Base-by-base conservation (phyloP, 352 stramenopile genomes). In the Phytophthora quininea region DNA sequence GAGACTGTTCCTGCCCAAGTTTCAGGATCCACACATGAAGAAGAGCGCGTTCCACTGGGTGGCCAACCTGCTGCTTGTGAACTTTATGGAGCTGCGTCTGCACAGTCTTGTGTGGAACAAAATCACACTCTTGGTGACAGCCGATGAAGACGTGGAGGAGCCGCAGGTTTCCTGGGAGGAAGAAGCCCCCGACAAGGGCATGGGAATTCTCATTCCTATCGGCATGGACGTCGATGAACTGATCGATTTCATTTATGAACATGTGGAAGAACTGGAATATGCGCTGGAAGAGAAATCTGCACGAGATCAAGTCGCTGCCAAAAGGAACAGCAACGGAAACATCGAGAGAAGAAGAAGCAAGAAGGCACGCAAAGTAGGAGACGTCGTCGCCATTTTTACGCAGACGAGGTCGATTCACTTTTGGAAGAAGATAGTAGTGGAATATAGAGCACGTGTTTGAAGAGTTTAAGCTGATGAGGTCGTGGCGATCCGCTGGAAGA, bases 31-130 rank as follows among this genome's bases (percentile, higher is more conserved):
- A 0, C 71, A 89, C 31, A 76, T 88, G 66, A 86, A 80, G 42
- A 76, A 76, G 35, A 77, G 71, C 47, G 84, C 84, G 35, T 95
- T 91, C 58, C 78, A 84, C 54, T 93, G 88, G 85, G 77, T 95
- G 42, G 88, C 84, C 15, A 91, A 91, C 58, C 66, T 89, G 4
- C 60, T 95, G n/a, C 76, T 95, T 3, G 68, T 88, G 46, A 85
- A 95, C 63, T 95, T 95, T 64, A 91, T 91, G 82, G 85, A 93
- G 48, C 62, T 95, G 43, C 77, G 83, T 48, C 68, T 95, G 15
- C 84, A 92, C 65, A 84, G 78, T 54, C 79, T 93, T 32, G 84
- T 95, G 58, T 95, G 85, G 88, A 95, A 95, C 73, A 92, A 92
- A 57, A 71, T 93, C 29, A 80, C 86, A 62, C 73, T 95, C 15